A percentile compares a stretch with the other conserved stretches of the same genome.
Evolutionary conservation across 2,329 filamentous ascomycete genomes (phyloP).

Genomic region (Colletotrichum siamense): DNA sequence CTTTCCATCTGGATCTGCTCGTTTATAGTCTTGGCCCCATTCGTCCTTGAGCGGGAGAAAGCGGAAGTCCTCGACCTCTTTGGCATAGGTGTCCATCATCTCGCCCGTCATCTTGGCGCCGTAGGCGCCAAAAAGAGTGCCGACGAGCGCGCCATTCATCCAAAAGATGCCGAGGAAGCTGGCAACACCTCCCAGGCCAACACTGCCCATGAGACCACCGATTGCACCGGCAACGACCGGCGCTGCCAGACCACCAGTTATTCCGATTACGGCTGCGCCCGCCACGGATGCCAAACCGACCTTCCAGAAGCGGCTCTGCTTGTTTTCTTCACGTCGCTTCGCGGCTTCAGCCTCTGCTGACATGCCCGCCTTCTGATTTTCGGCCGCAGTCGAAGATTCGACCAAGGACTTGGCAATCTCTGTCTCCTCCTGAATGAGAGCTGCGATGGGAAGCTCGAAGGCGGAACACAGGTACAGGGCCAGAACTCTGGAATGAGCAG

Average conservation of each 20-base stretch:
- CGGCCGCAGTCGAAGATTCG: slow-evolving; percentile 60
- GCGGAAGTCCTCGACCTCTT: slow-evolving; percentile 80
- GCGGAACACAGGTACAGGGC: slow-evolving; percentile 72
- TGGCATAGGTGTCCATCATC: slow-evolving; percentile 88
- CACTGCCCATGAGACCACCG: slow-evolving; percentile 82
- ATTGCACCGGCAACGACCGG: slow-evolving; percentile 87
- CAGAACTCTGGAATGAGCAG: slow-evolving; percentile 73
- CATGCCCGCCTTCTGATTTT: slow-evolving; percentile 49
- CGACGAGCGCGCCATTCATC: slow-evolving; percentile 84
- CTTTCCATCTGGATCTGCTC: slow-evolving; percentile 28
- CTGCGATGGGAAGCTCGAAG: slow-evolving; percentile 64
- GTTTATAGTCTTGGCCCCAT: slow-evolving; percentile 37
- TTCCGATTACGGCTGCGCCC: slow-evolving; percentile 87
- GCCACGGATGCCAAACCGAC: slow-evolving; percentile 88
- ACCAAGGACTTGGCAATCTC: slow-evolving; percentile 79
- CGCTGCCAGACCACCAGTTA: slow-evolving; percentile 90
- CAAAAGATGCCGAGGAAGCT: slow-evolving; percentile 87
- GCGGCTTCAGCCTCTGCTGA: slow-evolving; percentile 79
- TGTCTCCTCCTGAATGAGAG: slow-evolving; percentile 73
- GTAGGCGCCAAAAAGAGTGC: slow-evolving; percentile 87
- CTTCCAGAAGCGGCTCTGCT: slow-evolving; percentile 80
- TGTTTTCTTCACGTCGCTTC: slow-evolving; percentile 74
- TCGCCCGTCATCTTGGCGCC: slow-evolving; percentile 80
- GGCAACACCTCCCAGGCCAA: slow-evolving; percentile 85
- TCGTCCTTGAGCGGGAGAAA: slow-evolving; percentile 75